These are phyloP conservation scores for Aspergillus sp. DNA, from an alignment of 2,329 filamentous ascomycete genomes.

Conservation along the genomic window DNA sequence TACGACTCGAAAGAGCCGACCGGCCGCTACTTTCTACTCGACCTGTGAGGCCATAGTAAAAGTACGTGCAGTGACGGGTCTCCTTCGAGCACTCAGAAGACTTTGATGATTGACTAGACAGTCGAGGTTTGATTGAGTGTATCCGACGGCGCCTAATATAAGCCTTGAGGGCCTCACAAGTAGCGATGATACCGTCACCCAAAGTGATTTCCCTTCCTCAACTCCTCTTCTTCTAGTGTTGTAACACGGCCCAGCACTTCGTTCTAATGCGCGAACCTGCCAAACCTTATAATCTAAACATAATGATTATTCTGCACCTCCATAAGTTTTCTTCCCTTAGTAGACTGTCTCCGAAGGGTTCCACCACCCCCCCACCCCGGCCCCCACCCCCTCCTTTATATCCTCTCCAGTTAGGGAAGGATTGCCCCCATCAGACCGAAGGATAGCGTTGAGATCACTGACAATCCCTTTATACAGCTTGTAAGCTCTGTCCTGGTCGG, in stretches of 20 bases:
- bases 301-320: conserved; percentile 6
- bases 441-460: background rate
- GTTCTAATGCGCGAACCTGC: conserved; percentile 33
- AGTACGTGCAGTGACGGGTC: too few relatives aligned
- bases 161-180: too few relatives aligned
- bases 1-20: too few relatives aligned
- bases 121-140: too few relatives aligned
- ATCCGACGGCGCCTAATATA: too few relatives aligned
- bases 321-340: background rate
- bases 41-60: background rate
- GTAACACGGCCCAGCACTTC: conserved; percentile 25
- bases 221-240: conserved; percentile 28
- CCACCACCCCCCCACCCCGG: too few relatives aligned
- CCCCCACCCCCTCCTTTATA: too few relatives aligned
- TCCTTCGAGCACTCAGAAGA: too few relatives aligned
- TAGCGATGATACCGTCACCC: background rate
- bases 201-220: conserved; percentile 24
- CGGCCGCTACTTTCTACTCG: too few relatives aligned
- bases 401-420: background rate
- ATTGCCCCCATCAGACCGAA: background rate
- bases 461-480: background rate
- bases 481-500: background rate
- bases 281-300: conserved; percentile 24
- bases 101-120: too few relatives aligned
- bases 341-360: background rate